Evolutionary conservation across 2,329 filamentous ascomycete genomes (phyloP).

Genomic region (Fusarium tanahbumbuense): DNA sequence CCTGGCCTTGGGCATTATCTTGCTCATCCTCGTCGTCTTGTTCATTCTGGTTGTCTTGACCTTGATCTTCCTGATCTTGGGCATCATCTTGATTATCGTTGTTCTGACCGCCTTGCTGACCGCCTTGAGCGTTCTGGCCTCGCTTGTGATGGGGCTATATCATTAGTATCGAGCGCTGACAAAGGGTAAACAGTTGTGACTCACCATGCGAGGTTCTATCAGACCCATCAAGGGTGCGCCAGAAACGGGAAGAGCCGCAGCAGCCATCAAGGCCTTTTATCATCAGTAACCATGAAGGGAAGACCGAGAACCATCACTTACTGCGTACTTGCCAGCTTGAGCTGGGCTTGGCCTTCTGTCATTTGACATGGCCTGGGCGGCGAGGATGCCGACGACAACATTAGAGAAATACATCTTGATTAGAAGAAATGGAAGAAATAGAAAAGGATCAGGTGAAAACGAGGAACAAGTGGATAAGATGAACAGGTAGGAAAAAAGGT

Average conservation of each 20-base stretch:
- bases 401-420: constrained; percentile 25
- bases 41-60: neutral
- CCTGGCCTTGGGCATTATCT: neutral
- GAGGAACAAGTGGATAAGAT: no score
- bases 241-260: constrained; percentile 15
- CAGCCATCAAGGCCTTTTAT: constrained; percentile 19
- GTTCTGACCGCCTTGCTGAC: neutral
- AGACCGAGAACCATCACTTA: neutral
- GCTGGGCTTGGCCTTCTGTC: neutral
- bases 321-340: constrained; percentile 9
- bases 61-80: neutral
- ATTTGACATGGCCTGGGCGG: constrained; percentile 21
- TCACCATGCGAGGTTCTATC: constrained; percentile 11
- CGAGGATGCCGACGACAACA: constrained; percentile 18
- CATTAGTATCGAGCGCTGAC: rapidly evolving
- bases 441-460: no score
- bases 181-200: rapidly evolving
- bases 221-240: constrained; percentile 18
- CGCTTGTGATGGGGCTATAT: neutral
- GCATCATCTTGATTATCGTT: neutral
- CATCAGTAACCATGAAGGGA: rapidly evolving
- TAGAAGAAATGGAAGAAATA: neutral
- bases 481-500: no score
- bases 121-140: neutral
- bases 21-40: neutral